Conservation (phyloP, 768 basidiomycete species). For the Xerocomellus chrysenteron region DNA sequence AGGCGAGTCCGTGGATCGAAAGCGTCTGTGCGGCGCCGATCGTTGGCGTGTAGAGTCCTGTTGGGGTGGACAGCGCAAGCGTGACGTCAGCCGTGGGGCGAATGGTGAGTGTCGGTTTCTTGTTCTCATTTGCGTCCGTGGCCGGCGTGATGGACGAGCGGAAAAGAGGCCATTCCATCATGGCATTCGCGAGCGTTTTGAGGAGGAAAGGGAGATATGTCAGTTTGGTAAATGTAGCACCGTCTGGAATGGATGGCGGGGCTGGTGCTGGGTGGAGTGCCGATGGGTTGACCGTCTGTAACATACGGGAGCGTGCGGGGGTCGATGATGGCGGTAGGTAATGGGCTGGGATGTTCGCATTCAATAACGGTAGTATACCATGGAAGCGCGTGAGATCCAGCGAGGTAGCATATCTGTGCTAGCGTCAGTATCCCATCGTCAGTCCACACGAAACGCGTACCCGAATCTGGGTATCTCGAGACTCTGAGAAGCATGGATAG, state of each 20-base stretch:
- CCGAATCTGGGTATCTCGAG: conserved; percentile 86
- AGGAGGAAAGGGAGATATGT: conserved; percentile 84
- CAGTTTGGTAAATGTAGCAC: conserved; percentile 59
- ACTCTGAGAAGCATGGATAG: conserved; percentile 46
- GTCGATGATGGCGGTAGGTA: conserved; percentile 44
- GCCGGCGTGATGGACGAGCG: conserved; percentile 65
- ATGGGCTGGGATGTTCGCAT: conserved; percentile 64
- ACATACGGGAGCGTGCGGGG: conserved; percentile 22
- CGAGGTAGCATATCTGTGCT: conserved; percentile 63
- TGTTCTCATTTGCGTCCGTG: conserved; percentile 7
- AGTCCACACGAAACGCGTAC: conserved; percentile 33
- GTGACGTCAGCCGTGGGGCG: conserved; percentile 75
- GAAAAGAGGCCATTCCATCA: conserved; percentile 85
- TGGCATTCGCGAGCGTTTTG: conserved; percentile 76
- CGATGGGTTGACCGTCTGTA: conserved; percentile 37
- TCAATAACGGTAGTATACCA: conserved; percentile 59
- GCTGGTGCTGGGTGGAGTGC: conserved; percentile 40
- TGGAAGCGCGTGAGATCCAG: conserved; percentile 74
- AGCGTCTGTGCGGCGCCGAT: conserved; percentile 52
- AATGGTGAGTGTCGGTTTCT: conserved; percentile 67
- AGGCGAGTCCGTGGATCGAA: conserved; percentile 61
- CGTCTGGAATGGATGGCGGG: conserved; percentile 45
- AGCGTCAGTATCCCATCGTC: conserved; percentile 1
- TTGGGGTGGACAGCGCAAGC: conserved; percentile 76
- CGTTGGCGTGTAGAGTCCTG: conserved; percentile 82